phyloP scores from a whole-genome alignment of 1,139 yeast genomes.

The Saccharomyces hybrid region DNA sequence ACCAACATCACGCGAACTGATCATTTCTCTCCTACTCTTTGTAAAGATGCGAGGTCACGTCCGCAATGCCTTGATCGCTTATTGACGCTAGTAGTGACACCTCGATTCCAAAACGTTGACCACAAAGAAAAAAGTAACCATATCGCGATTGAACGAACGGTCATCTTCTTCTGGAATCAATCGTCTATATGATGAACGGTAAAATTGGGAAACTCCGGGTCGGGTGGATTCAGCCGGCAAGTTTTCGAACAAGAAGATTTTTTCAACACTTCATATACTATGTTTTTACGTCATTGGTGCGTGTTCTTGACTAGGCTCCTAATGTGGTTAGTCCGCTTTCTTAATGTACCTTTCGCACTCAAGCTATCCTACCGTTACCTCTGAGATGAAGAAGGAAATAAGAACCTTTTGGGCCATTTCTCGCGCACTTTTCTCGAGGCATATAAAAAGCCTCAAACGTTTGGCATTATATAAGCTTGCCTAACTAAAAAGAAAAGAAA shows the following conservation, averaged over 20 bases:
- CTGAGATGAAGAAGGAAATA: neutral
- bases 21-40: neutral
- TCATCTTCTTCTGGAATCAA: neutral
- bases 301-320: neutral
- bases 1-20: neutral
- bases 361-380: neutral
- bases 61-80: neutral
- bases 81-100: neutral
- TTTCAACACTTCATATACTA: neutral
- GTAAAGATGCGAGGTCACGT: neutral
- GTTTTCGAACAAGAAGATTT: neutral
- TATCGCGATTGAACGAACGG: neutral
- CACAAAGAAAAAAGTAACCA: neutral
- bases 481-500: neutral
- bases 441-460: neutral
- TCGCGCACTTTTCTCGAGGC: neutral
- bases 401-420: neutral
- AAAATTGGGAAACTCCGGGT: too few relatives aligned
- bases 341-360: neutral
- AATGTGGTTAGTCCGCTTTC: neutral
- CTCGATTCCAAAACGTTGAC: neutral
- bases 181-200: too few relatives aligned
- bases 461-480: neutral
- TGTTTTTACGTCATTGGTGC: neutral
- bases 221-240: neutral